Evolutionary conservation across 148 eudicot species (phyloP).

Genomic region (Fagopyrum esculentum): DNA sequence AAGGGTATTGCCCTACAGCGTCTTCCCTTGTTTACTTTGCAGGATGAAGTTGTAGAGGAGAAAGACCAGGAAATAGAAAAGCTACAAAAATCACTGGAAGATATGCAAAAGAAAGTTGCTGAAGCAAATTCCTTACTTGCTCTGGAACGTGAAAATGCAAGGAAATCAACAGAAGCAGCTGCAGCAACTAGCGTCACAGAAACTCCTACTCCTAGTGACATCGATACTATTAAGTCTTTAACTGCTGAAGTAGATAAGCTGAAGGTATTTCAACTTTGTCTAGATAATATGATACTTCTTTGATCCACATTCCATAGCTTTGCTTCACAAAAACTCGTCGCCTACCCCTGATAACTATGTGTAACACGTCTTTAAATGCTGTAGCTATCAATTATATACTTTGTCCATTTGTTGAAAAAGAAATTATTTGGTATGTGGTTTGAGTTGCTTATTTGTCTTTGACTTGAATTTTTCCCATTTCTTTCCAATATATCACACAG

Average conservation of each 20-base stretch:
- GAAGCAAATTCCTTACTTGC: slow-evolving; percentile 49
- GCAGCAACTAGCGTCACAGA: slow-evolving; percentile 39
- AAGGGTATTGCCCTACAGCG: background rate
- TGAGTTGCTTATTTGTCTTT: background rate
- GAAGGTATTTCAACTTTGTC: background rate
- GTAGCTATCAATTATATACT: too few species aligned
- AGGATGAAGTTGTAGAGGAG: slow-evolving; percentile 79
- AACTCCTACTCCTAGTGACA: slow-evolving; percentile 51
- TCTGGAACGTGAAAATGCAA: slow-evolving; percentile 57
- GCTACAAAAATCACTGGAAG: slow-evolving; percentile 61
- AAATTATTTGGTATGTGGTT: background rate
- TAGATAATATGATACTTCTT: too few species aligned
- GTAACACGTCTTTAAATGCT: background rate
- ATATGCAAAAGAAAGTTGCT: slow-evolving; percentile 48
- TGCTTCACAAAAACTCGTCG: too few species aligned
- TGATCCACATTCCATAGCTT: too few species aligned
- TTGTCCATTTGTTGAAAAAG: too few species aligned
- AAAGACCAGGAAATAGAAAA: slow-evolving; percentile 65
- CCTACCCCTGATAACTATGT: too few species aligned
- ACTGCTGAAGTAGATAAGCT: slow-evolving; percentile 48
- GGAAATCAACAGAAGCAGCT: slow-evolving; percentile 60
- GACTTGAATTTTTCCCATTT: too few species aligned
- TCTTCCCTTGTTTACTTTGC: slow-evolving; percentile 14
- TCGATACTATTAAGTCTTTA: slow-evolving; percentile 48
- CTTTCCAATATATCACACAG: background rate